Conservation (phyloP, 116 monocot species). For the Phalaenopsis hybrid region DNA sequence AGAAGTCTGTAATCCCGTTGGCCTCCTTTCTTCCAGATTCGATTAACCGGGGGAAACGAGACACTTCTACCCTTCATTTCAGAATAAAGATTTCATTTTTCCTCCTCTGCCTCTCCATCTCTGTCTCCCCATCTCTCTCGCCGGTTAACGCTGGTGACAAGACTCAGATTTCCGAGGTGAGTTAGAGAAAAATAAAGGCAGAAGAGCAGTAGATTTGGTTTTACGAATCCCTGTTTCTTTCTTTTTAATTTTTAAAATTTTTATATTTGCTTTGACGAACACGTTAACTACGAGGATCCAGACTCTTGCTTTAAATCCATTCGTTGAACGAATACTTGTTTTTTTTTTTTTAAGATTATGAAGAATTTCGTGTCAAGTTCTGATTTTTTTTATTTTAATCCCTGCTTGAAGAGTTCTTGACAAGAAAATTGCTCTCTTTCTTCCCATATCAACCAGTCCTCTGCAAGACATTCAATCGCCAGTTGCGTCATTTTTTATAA, state of each 20-base stretch:
- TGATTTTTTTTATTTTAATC: conserved; percentile 1
- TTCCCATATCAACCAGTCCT: neutral
- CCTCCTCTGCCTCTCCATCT: neutral
- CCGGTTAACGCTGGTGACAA: neutral
- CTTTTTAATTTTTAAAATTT: neutral
- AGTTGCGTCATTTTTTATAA: neutral
- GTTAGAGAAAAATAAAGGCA: neutral
- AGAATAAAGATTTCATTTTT: too few relatives aligned
- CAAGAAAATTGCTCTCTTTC: neutral
- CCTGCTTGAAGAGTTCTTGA: neutral
- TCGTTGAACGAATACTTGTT: neutral
- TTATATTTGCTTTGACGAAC: neutral
- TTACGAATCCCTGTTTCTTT: neutral
- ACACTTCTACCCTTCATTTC: neutral
- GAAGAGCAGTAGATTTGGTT: neutral
- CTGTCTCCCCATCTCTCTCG: neutral
- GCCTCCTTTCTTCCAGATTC: neutral
- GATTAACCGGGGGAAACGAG: neutral
- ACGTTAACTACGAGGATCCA: neutral
- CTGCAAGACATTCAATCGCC: neutral
- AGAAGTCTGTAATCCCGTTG: neutral
- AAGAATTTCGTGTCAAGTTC: neutral
- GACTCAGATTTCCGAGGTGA: neutral
- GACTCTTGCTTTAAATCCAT: neutral
- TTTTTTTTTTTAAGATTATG: neutral